These are phyloP conservation scores for Picochlorum costavermella DNA, from an alignment of 139 green algal genomes.

Conservation along the genomic window DNA sequence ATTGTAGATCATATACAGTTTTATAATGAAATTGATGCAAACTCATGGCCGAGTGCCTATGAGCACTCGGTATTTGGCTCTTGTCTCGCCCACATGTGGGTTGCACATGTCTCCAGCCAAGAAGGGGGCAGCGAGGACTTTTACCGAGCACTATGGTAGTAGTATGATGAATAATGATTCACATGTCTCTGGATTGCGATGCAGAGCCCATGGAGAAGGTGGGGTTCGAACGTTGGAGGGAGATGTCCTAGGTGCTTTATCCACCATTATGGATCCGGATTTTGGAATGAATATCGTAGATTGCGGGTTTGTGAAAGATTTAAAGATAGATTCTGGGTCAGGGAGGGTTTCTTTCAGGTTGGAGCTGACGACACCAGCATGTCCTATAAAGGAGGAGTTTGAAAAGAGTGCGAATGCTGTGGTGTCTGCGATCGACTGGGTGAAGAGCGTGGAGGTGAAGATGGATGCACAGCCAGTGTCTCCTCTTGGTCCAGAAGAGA, in stretches of 20 bases:
- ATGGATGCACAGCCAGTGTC: constrained; percentile 72
- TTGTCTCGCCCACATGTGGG: too few relatives aligned
- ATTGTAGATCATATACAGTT: too few relatives aligned
- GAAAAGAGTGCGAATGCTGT: constrained; percentile 36
- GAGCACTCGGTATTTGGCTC: too few relatives aligned
- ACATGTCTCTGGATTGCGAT: too few relatives aligned
- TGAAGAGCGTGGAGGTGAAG: constrained; percentile 55
- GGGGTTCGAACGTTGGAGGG: constrained; percentile 8
- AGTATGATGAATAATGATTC: too few relatives aligned
- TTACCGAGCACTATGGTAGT: too few relatives aligned
- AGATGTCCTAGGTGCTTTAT: constrained; percentile 69
- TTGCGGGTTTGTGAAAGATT: constrained; percentile 93
- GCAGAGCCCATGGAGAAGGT: too few relatives aligned
- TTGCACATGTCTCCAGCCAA: too few relatives aligned
- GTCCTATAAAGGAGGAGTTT: constrained; percentile 95
- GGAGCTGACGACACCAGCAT: constrained; percentile 96
- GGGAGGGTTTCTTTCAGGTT: constrained; percentile 55
- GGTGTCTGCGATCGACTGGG: constrained; percentile 53
- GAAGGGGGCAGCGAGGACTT: too few relatives aligned
- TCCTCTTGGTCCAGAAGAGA: constrained; percentile 53
- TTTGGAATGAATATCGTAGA: constrained; percentile 92
- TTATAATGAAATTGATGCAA: too few relatives aligned
- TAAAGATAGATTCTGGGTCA: constrained; percentile 38
- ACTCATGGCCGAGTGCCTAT: too few relatives aligned
- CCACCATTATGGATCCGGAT: constrained; percentile 91